Evolutionary conservation across 1,284 basidiomycete genomes (phyloP).

Genomic region (Sporisorium iseilematis-ciliati): DNA sequence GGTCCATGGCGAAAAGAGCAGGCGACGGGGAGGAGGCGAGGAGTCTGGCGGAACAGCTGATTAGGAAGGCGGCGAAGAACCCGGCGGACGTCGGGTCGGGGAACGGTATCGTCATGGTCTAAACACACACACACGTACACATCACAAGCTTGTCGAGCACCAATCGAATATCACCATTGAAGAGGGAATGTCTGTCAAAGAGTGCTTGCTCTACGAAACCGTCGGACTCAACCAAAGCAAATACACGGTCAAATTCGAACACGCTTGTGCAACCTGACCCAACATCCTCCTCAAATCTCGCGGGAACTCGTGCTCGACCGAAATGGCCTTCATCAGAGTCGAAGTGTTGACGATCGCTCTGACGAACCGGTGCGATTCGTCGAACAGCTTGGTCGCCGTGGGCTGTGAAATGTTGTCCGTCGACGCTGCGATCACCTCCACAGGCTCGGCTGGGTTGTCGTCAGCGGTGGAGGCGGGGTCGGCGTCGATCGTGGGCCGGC

Average conservation of each 20-base stretch:
- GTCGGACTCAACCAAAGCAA: constrained; percentile 56
- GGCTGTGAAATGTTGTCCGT: constrained; percentile 36
- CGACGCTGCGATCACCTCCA: constrained; percentile 1
- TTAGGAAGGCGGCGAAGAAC: constrained; percentile 18
- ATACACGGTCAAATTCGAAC: constrained; percentile 60
- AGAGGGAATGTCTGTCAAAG: too few species aligned
- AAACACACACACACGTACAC: constrained; percentile 5
- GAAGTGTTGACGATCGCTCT: constrained; percentile 62
- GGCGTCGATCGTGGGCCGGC: constrained; percentile 16
- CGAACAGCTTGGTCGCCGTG: constrained; percentile 47
- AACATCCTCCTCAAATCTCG: constrained; percentile 52
- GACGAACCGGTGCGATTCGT: constrained; percentile 59
- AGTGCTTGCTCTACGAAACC: too few species aligned
- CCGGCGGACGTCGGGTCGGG: constrained; percentile 60
- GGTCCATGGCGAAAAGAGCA: constrained; percentile 16
- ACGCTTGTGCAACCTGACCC: constrained; percentile 60
- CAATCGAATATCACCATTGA: background rate
- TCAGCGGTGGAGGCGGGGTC: background rate
- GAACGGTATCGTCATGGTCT: constrained; percentile 68
- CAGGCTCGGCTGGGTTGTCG: background rate
- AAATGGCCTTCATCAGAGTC: constrained; percentile 57
- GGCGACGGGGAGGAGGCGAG: constrained; percentile 4
- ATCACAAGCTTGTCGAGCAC: background rate
- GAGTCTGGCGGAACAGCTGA: constrained; percentile 33
- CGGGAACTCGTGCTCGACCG: constrained; percentile 53